Evolutionary conservation across 2,329 filamentous ascomycete species (phyloP), one percentile per base, ranked within the genome.

Genomic region (Cercospora sp.): DNA sequence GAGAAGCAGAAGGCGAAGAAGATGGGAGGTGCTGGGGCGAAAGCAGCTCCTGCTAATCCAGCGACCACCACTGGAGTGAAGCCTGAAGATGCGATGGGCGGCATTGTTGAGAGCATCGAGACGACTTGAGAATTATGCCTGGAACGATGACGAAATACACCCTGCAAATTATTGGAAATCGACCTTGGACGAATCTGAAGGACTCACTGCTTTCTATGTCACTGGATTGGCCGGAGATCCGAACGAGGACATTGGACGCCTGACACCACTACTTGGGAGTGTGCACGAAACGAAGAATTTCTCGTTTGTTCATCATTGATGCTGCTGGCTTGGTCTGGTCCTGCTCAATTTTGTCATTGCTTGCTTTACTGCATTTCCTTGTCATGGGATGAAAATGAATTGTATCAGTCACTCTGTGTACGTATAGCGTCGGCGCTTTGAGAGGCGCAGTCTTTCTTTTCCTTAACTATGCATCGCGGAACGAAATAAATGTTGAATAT

Each of bases 1-100:
- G 82, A 83, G 76, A 82, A 80, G 77, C 80, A 82, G 77, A 80
- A 76, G 70, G 51, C 59, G 63, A 78, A 73, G 77, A 79, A 78
- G 77, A 31, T 55, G 33, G 69, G 63, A 3, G 33, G 28, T 8
- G 55, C 1, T 0, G 28, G 28, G 2, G 10, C 60, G 13, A 62
- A 62, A 23, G 23, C 40, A 26, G 36, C 60, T 48, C 16, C 58
- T 9, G 1, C 33, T 1, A 26, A 60, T n/a, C 0, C 1, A 12
- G 40, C 59, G 3, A 12, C 6, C 10, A 0, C 48, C 3, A 13
- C 16, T 12, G 48, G 20, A 28, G 2, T 26, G 18, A 53, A 28
- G 48, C 18, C 20, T 5, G 26, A 23, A 4, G 48, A 23, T 26
- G 18, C 20, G 48, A 53, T 53, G 20, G 8, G 20, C 4, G 48